Base-by-base conservation (phyloP, 768 basidiomycete genomes). In the Artomyces pyxidatus region DNA sequence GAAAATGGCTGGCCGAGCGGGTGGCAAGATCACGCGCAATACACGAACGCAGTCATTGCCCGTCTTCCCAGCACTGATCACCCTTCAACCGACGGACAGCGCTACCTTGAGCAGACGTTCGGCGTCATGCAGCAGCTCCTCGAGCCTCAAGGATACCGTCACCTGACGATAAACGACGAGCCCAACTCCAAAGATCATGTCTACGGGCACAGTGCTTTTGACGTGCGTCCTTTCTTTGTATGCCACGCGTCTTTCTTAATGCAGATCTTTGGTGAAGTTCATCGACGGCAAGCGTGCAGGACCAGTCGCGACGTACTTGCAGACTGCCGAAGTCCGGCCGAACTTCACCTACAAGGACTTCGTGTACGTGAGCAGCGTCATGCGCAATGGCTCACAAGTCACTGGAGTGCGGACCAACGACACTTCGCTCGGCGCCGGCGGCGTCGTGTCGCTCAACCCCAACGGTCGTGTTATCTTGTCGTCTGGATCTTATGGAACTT, bases 331-430 rank as follows among this genome's bases (percentile, higher is more conserved):
- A 46, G 66, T 69, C 10, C 74, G 81, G 23, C 58, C 65, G 7
- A 81, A 81, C 65, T 71, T 81, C 53, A 68, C 66, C 1, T 72
- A 74, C 65, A 72, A 66, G 55, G 68, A 73, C 46, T 71, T 75
- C 56, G 71, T 70, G 17, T 64, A 66, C 32, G 81, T 76, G 35
- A 64, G 66, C 21, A 72, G 74, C 56, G 73, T 83, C 46, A 72
- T 76, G 22, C 78, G 81, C 38, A 77, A 76, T 52, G 77, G 79
- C 32, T 62, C 72, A 23, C 64, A 67, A 42, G 76, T 82, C 57
- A 73, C 71, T 29, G 80, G 81, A 55, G 79, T 83, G 17, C 70
- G 74, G 59, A 81, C 79, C 21, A 79, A 81, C 65, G 72, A 83
- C 59, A 73, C 74, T 4, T 66, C 72, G 5, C 62, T 80, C 35